Evolutionary conservation across 768 basidiomycete species (phyloP), one percentile per base, ranked within the genome.

Genomic region (Boletus reticulatus): DNA sequence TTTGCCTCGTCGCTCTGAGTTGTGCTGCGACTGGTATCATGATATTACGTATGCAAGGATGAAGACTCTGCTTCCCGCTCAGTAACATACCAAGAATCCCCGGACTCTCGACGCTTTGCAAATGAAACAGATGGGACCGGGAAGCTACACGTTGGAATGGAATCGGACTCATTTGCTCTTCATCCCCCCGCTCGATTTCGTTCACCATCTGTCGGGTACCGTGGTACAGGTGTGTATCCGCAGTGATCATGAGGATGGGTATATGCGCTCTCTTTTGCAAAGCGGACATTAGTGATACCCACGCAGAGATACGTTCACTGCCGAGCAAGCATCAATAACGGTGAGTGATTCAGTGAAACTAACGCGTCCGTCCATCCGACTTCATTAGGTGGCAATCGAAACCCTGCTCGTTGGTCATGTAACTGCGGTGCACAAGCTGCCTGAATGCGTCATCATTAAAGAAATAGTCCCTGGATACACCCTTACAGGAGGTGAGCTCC

Each of bases 171-270:
- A 58, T 20, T 36, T 69, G 16, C 61, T 69, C 37, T 68, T 67
- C 50, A 45, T 69, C 5, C 67, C 65, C 17, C 7, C 48, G 13
- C 37, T 51, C 44, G 34, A 20, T 4, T 43, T 20, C 19, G 36
- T 38, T 48, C 43, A 17, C 20, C 39, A 45, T 27, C 36, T 29
- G 7, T 12, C 57, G 24, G 67, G 67, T 11, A 59, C 60, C 3
- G 64, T 70, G 19, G 68, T 68, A 9, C 68, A 69, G 22, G 55
- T 69, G 27, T 57, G 55, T 50, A 45, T 69, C 34, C 66, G 67
- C 7, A 36, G 48, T 32, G 53, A 59, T 24, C 27, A 41, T 27
- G 52, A 22, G 53, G 48, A 52, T 24, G 57, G 59, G 66, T 67
- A 66, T 58, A 63, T 61, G 59, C 56, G 55, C 56, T n/a, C 27